phyloP scores from a whole-genome alignment of 805 yeast species.

The Pichia nanzhaoensis region DNA sequence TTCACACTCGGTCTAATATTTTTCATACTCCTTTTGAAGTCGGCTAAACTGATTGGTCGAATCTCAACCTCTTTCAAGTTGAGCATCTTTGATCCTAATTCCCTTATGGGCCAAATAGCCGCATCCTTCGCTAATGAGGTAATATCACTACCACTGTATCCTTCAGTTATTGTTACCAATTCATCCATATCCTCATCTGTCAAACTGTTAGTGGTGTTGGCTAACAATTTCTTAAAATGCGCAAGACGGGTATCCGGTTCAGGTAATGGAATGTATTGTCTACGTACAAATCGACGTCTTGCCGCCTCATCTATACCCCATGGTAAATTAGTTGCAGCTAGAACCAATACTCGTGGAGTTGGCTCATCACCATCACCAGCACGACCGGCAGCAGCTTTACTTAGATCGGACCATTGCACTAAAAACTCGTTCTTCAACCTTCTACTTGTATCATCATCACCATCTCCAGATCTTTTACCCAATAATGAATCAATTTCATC shows the following conservation, averaged over 20 bases:
- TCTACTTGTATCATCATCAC: constrained; percentile 76
- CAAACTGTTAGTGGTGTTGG: constrained; percentile 66
- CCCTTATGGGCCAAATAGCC: constrained; percentile 95
- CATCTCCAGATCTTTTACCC: constrained; percentile 67
- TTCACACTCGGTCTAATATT: constrained; percentile 87
- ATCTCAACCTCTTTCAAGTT: constrained; percentile 65
- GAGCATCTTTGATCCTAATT: constrained; percentile 78
- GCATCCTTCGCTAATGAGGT: constrained; percentile 94
- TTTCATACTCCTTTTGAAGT: constrained; percentile 68
- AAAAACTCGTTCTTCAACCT: constrained; percentile 89
- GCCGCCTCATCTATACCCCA: constrained; percentile 99
- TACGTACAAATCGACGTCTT: constrained; percentile 80
- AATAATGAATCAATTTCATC: constrained; percentile 93
- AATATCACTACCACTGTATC: constrained; percentile 85
- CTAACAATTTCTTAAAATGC: constrained; percentile 62
- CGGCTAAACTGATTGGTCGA: constrained; percentile 65
- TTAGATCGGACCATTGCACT: constrained; percentile 90
- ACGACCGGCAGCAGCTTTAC: constrained; percentile 78
- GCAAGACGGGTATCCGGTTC: constrained; percentile 73
- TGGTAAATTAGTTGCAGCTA: constrained; percentile 94
- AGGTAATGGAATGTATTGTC: constrained; percentile 92
- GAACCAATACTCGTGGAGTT: constrained; percentile 68
- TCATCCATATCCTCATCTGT: constrained; percentile 54
- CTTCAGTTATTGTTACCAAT: constrained; percentile 53
- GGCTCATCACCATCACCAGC: constrained; percentile 38